A percentile compares a stretch with the other conserved stretches of the same genome.
These are phyloP conservation scores for Aspergillus eucalypticola DNA, from an alignment of 2,329 filamentous ascomycete genomes.

Conservation along the genomic window DNA sequence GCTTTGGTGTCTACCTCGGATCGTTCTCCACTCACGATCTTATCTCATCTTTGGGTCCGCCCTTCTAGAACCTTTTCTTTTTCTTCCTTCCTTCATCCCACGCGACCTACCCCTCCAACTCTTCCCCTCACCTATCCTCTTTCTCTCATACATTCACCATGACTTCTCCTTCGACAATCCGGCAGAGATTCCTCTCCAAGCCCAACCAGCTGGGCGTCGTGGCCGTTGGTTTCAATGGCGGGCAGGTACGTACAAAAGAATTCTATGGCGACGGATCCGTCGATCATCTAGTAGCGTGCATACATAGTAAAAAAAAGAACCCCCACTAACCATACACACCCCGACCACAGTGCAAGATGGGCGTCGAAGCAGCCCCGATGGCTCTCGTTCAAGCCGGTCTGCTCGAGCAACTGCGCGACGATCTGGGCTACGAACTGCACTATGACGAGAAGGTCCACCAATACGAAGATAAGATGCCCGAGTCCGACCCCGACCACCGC, in stretches of 20 bases:
- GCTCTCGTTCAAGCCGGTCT: constrained; percentile 88
- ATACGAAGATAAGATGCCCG: constrained; percentile 74
- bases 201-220: constrained; percentile 84
- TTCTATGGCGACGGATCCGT: constrained; percentile 12
- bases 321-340: not conserved
- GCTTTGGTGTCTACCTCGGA: not conserved
- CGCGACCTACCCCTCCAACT: constrained; percentile 8
- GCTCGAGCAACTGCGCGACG: constrained; percentile 75
- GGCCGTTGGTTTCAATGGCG: constrained; percentile 93
- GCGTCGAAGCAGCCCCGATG: constrained; percentile 86
- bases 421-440: constrained; percentile 84
- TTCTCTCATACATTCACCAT: constrained; percentile 35
- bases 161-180: constrained; percentile 59
- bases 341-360: constrained; percentile 71
- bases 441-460: constrained; percentile 80
- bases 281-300: constrained; percentile 11
- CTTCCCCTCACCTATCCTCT: not conserved
- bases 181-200: constrained; percentile 75
- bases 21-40: constrained; percentile 17
- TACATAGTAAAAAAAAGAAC: not conserved
- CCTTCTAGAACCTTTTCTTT: constrained; percentile 20
- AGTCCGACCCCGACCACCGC: constrained; percentile 72
- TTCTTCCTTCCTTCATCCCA: constrained; percentile 8
- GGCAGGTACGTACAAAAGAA: constrained; percentile 67
- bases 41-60: constrained; percentile 24